Evolutionary conservation across 441 rosid genomes (phyloP), one percentile per base, ranked within the genome.

Genomic region (Euphorbia schlechtendalii): DNA sequence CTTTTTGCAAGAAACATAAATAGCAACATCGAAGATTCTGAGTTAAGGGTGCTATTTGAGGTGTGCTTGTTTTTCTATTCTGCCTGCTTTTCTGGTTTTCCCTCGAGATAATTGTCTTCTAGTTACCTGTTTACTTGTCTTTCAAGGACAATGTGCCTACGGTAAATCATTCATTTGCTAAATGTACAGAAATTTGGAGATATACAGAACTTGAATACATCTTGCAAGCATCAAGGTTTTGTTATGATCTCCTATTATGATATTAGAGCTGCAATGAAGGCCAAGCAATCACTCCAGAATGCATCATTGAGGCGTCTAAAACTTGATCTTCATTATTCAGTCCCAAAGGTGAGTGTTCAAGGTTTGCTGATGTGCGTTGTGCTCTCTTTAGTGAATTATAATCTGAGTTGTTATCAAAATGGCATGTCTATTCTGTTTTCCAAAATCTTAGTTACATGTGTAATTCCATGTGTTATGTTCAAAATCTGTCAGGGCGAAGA

Each of bases 201-300:
- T 64, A 76, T 85, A 30, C 72, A 55, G 41, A 69, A 82, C 58
- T 76, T 85, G 59, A 75, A 83, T 64, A 80, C 83, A 10, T 80
- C 84, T 18, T 85, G 86, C 84, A 85, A 83, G 69, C 82, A 77
- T 67, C 77, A 77, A 8, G 90, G 86, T 54, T 85, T 81, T 76
- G 86, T 80, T 64, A 78, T 78, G 81, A 76, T 85, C 49, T 78
- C 87, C 63, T 85, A 85, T 73, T 83, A 81, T 65, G 90, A 85
- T 69, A 83, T 83, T 41, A 70, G 90, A 72, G 84, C 88, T 60
- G 86, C 90, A 30, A 66, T 67, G 57, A 78, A 63, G 27, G 88
- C 90, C 56, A 83, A 81, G 83, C 74, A 74, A 56, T 73, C 77
- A 14, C 86, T 85, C 24, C 90, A 85, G 73, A 73, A 78, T 66